Base-by-base conservation (phyloP, 1,284 basidiomycete species). In the Laetiporus sulphureus region DNA sequence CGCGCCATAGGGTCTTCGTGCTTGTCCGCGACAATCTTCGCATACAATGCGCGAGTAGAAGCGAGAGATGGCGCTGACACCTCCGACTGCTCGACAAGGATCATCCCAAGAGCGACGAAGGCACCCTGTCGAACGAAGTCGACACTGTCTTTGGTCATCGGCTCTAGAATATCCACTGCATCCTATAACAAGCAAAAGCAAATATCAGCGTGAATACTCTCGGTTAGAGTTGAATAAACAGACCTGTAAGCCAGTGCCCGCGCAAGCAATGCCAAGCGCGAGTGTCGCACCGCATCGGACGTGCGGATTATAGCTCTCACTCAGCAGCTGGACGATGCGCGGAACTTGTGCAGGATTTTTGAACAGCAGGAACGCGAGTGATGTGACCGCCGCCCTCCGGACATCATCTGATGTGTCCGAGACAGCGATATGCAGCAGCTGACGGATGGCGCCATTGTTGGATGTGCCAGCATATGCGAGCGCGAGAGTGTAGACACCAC, bases 121-220 rank as follows among this genome's bases (percentile, higher is more conserved):
- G 94, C 93, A n/a, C 93, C 93, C 66, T 98, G 94, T 19, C 93
- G 85, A 41, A 98, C 94, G 59, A 96, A 98, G 64, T 98, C 94
- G 36, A 96, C 89, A 19, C 92, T 83, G 55, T 98, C 94, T 58
- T 89, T 94, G 18, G 91, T 95, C 86, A 98, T 91, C 5, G 94
- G 94, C 63, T 96, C 91, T 43, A 98, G 69, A 49, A 98, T 89
- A 51, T 92, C 91, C 42, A 97, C 81, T 10, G 94, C 94, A 62
- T 96, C 91, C 79, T 85, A 45, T 40, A 20, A 31, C 18, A n/a
- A n/a, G 27, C 12, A 13, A 13, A 32, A 68, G 50, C 3, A 32
- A 32, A 18, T 32, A 38, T 12, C 2, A 11, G 3, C 13, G 18
- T 32, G 15, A 11, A 19, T 7, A 30, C 21, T 19, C 19, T 13